phyloP scores from a whole-genome alignment of 2,329 filamentous ascomycete species.

The Penicillium sp. region DNA sequence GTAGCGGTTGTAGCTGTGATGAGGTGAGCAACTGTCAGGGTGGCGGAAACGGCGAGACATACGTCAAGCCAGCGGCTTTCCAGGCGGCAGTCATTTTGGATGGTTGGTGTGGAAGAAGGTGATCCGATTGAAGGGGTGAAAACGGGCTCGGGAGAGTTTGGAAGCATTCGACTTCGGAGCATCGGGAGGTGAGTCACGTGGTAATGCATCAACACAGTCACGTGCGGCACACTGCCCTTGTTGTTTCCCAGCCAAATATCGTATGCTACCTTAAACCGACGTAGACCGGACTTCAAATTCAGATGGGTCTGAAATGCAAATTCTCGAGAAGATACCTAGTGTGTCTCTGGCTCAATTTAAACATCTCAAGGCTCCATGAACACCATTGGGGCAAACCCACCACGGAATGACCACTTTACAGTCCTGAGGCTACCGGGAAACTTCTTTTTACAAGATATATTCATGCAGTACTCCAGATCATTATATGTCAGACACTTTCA shows the following conservation, averaged over 20 bases:
- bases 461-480: no score
- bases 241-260: neutral
- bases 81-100: constrained; percentile 92
- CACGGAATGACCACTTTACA: no score
- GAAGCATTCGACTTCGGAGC: constrained; percentile 36
- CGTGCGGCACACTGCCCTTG: constrained; percentile 4
- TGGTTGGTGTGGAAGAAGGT: constrained; percentile 27
- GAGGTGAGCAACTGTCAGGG: constrained; percentile 26
- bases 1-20: constrained; percentile 96
- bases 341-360: no score
- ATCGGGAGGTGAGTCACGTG: constrained; percentile 34
- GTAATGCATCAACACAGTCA: constrained; percentile 2
- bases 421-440: no score
- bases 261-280: no score
- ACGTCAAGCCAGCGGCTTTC: constrained; percentile 98
- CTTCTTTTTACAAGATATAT: no score
- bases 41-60: constrained; percentile 47
- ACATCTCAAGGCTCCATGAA: no score
- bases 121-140: constrained; percentile 31
- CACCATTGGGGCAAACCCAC: no score
- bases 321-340: no score
- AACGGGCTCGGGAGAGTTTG: constrained; percentile 32
- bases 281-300: no score
- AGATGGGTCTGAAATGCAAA: no score
- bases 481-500: no score